A percentile compares a stretch with the other conserved stretches of the same genome.
phyloP scores from a whole-genome alignment of 2,329 filamentous ascomycete species.

The Neurospora sp. region DNA sequence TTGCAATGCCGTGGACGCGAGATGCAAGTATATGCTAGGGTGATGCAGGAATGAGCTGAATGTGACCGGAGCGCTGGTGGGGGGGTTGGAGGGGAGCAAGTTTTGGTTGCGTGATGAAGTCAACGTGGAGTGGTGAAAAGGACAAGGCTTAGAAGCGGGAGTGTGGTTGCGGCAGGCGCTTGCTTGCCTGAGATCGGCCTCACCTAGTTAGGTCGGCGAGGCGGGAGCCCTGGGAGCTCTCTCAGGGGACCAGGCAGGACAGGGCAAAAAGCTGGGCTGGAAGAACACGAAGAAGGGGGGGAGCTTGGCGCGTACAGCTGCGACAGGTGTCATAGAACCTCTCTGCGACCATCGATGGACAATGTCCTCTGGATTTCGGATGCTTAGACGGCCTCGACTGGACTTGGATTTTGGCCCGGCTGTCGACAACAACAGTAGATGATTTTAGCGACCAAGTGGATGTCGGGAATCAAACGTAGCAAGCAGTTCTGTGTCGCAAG shows the following conservation, averaged over 20 bases:
- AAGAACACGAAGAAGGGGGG: conserved; percentile 4
- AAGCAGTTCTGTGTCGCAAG: conserved; percentile 3
- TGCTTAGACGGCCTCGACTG: not conserved
- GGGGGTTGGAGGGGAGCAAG: not conserved
- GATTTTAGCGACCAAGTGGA: conserved; percentile 6
- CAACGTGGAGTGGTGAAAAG: not conserved
- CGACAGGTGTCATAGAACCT: conserved; percentile 11
- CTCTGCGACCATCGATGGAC: conserved; percentile 4
- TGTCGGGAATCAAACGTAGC: conserved; percentile 1
- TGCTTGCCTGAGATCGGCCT: not conserved
- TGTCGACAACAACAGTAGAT: not conserved
- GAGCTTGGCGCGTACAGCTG: conserved; percentile 14
- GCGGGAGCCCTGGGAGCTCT: not conserved
- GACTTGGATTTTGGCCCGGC: conserved; percentile 2
- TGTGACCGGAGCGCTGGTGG: not conserved
- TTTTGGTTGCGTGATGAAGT: not conserved
- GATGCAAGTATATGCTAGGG: not conserved
- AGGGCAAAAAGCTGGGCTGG: not conserved
- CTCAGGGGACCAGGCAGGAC: not conserved
- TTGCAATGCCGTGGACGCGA: not conserved
- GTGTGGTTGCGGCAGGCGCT: not conserved
- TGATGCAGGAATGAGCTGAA: not conserved
- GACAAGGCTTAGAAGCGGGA: conserved; percentile 1
- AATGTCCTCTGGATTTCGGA: not conserved
- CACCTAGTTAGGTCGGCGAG: not conserved